Percentiles rank a stretch among this genome's conserved stretches.
Conservation (phyloP, 495 filamentous ascomycete genomes). For the Hypoxylon rickii region DNA sequence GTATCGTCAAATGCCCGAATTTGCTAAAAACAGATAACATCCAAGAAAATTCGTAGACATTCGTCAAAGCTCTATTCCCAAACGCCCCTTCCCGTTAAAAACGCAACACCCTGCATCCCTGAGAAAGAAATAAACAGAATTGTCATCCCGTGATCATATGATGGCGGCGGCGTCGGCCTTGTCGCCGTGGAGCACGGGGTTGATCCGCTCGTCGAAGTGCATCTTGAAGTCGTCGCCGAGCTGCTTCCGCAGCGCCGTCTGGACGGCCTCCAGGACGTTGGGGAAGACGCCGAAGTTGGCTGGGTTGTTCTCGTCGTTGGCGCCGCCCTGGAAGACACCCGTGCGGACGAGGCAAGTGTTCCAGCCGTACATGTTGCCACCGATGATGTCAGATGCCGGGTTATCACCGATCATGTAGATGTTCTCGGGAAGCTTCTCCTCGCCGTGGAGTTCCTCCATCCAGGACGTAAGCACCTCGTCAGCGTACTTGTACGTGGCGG, state of each 20-base stretch:
- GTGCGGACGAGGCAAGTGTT: slow-evolving; percentile 81
- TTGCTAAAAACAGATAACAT: slow-evolving; percentile 3
- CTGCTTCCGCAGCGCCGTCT: slow-evolving; percentile 91
- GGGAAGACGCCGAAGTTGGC: slow-evolving; percentile 88
- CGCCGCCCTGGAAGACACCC: slow-evolving; percentile 60
- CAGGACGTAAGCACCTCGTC: slow-evolving; percentile 74
- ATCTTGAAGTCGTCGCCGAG: slow-evolving; percentile 63
- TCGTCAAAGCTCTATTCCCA: slow-evolving; percentile 13
- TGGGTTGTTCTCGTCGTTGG: slow-evolving; percentile 91
- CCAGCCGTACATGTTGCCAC: slow-evolving; percentile 83
- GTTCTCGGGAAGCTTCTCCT: slow-evolving; percentile 70
- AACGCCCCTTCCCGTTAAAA: slow-evolving; percentile 19
- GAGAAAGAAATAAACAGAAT: slow-evolving; percentile 1
- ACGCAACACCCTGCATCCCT: too few relatives aligned
- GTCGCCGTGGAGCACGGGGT: slow-evolving; percentile 65
- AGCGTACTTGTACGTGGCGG: slow-evolving; percentile 80
- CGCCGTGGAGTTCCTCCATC: slow-evolving; percentile 78
- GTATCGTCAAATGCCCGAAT: slow-evolving; percentile 13
- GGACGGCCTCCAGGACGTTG: slow-evolving; percentile 86
- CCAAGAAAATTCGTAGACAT: slow-evolving; percentile 15
- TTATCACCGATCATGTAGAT: slow-evolving; percentile 86
- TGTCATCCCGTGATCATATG: slow-evolving; percentile 25
- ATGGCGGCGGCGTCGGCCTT: slow-evolving; percentile 36
- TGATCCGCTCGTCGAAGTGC: slow-evolving; percentile 56
- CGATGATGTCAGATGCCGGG: slow-evolving; percentile 76